These are phyloP conservation scores for Tricholoma sp. DNA, from an alignment of 768 basidiomycete genomes.

Conservation along the genomic window DNA sequence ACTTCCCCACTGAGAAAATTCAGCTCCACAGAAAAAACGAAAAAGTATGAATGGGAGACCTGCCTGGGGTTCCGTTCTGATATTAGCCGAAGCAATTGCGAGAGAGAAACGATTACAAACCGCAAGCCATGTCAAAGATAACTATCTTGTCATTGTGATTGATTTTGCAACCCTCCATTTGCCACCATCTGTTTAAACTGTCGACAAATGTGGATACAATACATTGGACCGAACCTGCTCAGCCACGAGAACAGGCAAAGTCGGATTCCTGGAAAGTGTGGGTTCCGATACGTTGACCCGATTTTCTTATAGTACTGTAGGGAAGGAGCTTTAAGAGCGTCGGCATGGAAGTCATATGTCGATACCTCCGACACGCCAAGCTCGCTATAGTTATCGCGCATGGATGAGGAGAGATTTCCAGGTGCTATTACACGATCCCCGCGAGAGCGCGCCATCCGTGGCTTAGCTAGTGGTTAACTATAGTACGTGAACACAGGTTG, in stretches of 20 bases:
- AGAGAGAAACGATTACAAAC: constrained; percentile 29
- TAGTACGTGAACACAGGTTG: too few species aligned
- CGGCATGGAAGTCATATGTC: background rate
- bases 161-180: constrained; percentile 24
- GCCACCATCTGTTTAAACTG: constrained; percentile 30
- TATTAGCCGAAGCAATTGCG: background rate
- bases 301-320: constrained; percentile 59
- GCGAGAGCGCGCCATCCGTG: constrained; percentile 13
- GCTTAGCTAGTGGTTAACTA: background rate
- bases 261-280: constrained; percentile 64
- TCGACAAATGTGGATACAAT: background rate
- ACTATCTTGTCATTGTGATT: constrained; percentile 20
- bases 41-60: constrained; percentile 14
- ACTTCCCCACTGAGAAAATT: constrained; percentile 51
- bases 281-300: constrained; percentile 65
- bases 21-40: background rate
- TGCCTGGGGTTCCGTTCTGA: constrained; percentile 17
- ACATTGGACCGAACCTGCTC: constrained; percentile 31
- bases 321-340: background rate
- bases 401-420: constrained; percentile 32
- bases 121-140: constrained; percentile 57
- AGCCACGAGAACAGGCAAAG: constrained; percentile 50
- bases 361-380: constrained; percentile 56
- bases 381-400: constrained; percentile 35
- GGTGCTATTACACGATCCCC: constrained; percentile 26